Evolutionary conservation across 345 rosid genomes (phyloP).

Genomic region (Acer negundo): DNA sequence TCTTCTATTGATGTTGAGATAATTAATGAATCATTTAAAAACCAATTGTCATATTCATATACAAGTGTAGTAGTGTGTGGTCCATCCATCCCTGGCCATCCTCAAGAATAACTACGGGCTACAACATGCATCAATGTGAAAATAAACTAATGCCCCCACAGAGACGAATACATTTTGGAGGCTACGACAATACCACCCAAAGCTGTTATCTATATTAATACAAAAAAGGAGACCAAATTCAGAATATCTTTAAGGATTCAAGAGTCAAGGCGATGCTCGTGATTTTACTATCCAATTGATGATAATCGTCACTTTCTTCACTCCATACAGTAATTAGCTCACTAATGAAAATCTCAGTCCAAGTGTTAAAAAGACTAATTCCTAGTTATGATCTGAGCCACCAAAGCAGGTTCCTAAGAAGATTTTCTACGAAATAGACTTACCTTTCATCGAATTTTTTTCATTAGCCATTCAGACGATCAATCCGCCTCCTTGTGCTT

Average conservation of each 20-base stretch:
- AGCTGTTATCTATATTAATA: constrained; percentile 11
- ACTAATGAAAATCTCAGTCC: neutral
- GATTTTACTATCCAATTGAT: neutral
- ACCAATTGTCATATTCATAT: neutral
- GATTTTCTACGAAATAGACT: neutral
- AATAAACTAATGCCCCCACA: constrained; percentile 18
- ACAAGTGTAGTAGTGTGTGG: constrained; percentile 7
- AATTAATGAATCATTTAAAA: neutral
- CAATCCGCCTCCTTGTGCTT: neutral
- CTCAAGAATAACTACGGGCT: neutral
- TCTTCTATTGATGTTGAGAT: constrained; percentile 4
- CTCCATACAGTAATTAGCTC: neutral
- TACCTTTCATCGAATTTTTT: neutral
- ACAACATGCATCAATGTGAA: constrained; percentile 7
- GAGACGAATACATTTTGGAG: constrained; percentile 2
- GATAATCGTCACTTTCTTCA: neutral
- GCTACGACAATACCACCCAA: neutral
- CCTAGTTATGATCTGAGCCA: neutral
- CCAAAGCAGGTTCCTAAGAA: neutral
- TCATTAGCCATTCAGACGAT: neutral
- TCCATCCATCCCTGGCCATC: constrained; percentile 24
- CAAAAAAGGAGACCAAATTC: neutral
- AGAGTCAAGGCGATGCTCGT: neutral
- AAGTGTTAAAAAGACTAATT: neutral
- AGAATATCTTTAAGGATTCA: constrained; percentile 2